Evolutionary conservation across 371 early-diverging fungal species (phyloP).

Genomic region (Haplosporangium sp.): DNA sequence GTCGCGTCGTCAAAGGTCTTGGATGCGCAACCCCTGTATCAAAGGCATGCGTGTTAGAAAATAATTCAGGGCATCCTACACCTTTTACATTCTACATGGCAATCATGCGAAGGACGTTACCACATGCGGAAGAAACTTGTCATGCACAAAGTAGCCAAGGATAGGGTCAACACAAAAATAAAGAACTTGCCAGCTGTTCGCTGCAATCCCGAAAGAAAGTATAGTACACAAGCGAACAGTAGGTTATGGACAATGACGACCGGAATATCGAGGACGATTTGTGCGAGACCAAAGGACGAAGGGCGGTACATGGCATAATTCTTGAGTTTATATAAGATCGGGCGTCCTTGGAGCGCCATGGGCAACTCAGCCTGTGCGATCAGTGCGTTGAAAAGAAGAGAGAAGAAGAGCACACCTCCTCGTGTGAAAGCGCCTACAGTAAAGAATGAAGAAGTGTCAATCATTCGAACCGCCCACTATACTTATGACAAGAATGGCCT

Average conservation of each 20-base stretch:
- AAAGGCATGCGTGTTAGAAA: too few species aligned
- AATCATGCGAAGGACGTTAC: too few species aligned
- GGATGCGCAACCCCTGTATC: conserved; percentile 59
- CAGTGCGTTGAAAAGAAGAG: conserved; percentile 65
- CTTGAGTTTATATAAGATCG: conserved; percentile 62
- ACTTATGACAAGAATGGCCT: too few species aligned
- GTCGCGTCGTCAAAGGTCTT: conserved; percentile 67
- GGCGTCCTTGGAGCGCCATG: conserved; percentile 63
- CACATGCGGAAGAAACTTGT: conserved; percentile 67
- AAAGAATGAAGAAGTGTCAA: too few species aligned
- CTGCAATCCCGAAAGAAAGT: conserved; percentile 73
- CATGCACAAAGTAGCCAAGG: conserved; percentile 61
- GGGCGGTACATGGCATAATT: conserved; percentile 70
- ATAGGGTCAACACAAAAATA: conserved; percentile 60
- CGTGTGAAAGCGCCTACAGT: conserved; percentile 74
- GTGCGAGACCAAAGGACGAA: conserved; percentile 66
- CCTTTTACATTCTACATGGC: conserved; percentile 17
- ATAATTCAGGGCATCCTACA: conserved; percentile 16
- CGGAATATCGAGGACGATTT: conserved; percentile 62
- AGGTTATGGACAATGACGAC: conserved; percentile 59
- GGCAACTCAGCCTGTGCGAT: conserved; percentile 65
- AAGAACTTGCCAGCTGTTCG: conserved; percentile 63
- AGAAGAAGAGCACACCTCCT: conserved; percentile 72
- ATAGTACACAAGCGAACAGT: conserved; percentile 65
- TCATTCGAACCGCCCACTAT: too few species aligned